Base-by-base conservation (phyloP, 2,329 filamentous ascomycete genomes). In the Cladobotryum mycophilum region DNA sequence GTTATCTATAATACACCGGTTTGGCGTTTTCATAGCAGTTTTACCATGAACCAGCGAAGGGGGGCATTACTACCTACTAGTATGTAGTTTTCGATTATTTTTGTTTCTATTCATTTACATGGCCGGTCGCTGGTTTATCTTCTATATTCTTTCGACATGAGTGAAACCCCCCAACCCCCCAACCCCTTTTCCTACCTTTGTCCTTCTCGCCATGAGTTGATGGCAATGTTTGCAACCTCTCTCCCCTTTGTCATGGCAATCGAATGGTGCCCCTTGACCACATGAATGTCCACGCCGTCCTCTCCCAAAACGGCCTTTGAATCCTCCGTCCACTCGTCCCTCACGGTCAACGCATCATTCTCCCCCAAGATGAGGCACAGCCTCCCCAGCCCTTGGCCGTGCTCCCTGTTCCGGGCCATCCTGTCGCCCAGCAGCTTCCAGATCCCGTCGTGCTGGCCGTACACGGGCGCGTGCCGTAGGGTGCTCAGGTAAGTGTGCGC, bases 381-480 rank as follows among this genome's bases (percentile, higher is more conserved):
- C 60, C 80, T 81, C 0, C 72, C 74, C 18, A 54, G 36, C 1
- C 52, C 52, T 4, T 6, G 3, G 14, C 48, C 45, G 68, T 43
- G n/a, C 40, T 40, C 25, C 50, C 49, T 30, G 15, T 52, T 54
- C 7, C 55, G 72, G 11, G 67, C 65, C 15, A 86, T 68, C 35
- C 76, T 64, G 13, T 67, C 61, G 0, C 78, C 75, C 33, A 90
- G 71, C 1, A 72, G 67, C 20, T 63, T 63, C 87, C 86, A 92
- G 40, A 80, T 73, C 36, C 71, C 71, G 9, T 74, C 71, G 33
- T 65, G 62, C 56, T 85, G 78, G 12, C 77, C 76, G 54, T 84
- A 80, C 18, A 91, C 81, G 0, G 88, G 88, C 2, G 83, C 84
- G 60, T 86, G 69, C 17, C 82, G 76, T 57, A 92, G 84, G 30